These are phyloP conservation scores for Penicillium odoratum DNA, from an alignment of 495 filamentous ascomycete genomes.

Conservation along the genomic window DNA sequence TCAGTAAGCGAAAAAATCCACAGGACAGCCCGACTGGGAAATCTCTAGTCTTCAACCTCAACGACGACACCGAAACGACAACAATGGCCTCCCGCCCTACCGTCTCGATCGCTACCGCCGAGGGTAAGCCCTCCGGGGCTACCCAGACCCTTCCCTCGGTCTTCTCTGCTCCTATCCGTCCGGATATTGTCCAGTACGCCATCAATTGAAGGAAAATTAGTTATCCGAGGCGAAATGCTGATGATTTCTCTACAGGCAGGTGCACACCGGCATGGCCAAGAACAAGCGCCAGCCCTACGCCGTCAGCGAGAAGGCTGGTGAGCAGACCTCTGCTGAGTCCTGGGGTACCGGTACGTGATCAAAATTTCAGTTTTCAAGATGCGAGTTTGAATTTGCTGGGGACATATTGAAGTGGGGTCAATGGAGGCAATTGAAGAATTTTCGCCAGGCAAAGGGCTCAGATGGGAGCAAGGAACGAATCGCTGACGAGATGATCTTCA, in stretches of 20 bases:
- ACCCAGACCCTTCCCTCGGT: constrained; percentile 90
- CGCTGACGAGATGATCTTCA: constrained; percentile 25
- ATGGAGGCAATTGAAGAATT: constrained; percentile 6
- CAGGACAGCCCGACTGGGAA: constrained; percentile 33
- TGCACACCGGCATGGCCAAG: constrained; percentile 99
- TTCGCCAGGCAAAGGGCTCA: not conserved
- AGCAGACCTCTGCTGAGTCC: constrained; percentile 99
- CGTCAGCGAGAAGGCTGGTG: constrained; percentile 99
- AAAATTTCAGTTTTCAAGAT: constrained; percentile 18
- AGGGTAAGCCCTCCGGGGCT: constrained; percentile 84
- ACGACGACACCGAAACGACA: constrained; percentile 49
- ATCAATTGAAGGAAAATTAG: constrained; percentile 16
- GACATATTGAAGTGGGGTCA: not conserved
- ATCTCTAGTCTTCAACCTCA: constrained; percentile 46
- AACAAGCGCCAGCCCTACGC: constrained; percentile 99
- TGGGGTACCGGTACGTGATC: constrained; percentile 95
- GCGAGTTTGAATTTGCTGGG: constrained; percentile 7
- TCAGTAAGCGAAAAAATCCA: constrained; percentile 53
- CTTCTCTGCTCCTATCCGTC: constrained; percentile 94
- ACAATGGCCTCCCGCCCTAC: constrained; percentile 93
- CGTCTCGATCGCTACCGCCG: constrained; percentile 88
- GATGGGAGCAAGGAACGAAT: constrained; percentile 9
- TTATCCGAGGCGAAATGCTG: constrained; percentile 33
- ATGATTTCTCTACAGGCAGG: constrained; percentile 54
- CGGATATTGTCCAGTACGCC: constrained; percentile 92